A percentile compares a stretch with the other conserved stretches of the same genome.
Evolutionary conservation across 106 monocot species (phyloP).

Genomic region (Ottelia alismoides): DNA sequence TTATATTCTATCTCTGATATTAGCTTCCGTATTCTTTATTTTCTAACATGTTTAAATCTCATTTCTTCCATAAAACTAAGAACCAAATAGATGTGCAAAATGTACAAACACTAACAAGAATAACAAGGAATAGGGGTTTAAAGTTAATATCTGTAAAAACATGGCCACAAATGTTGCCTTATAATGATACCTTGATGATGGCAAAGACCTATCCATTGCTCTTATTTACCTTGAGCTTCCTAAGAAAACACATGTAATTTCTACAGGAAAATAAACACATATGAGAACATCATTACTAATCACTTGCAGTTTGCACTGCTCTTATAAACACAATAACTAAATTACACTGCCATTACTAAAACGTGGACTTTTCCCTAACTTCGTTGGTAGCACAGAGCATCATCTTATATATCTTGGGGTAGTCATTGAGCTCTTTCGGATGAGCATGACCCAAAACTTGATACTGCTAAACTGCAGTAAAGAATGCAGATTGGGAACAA

Average conservation of each 20-base stretch:
- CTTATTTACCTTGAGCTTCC: conserved; percentile 56
- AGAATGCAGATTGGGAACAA: no score
- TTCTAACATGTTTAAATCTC: no score
- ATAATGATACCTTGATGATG: conserved; percentile 77
- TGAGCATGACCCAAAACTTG: conserved; percentile 61
- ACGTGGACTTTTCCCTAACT: conserved; percentile 39
- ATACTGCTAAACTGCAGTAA: conserved; percentile 78
- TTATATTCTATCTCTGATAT: no score
- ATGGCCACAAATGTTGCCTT: no score
- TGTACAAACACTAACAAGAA: neutral
- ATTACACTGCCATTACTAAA: conserved; percentile 13
- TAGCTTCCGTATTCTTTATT: no score
- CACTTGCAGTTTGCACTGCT: no score
- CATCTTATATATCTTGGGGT: conserved; percentile 28
- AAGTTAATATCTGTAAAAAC: no score
- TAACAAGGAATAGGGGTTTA: no score
- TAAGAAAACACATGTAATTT: conserved; percentile 31
- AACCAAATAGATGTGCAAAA: neutral
- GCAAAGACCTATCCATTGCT: conserved; percentile 85
- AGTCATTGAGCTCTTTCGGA: conserved; percentile 13
- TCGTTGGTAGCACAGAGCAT: conserved; percentile 36
- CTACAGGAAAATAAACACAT: no score
- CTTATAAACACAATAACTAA: neutral
- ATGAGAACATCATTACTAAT: no score
- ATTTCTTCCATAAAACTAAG: no score